phyloP scores from a whole-genome alignment of 2,329 filamentous ascomycete species.

The Hawksworthiomyces lignivorus region DNA sequence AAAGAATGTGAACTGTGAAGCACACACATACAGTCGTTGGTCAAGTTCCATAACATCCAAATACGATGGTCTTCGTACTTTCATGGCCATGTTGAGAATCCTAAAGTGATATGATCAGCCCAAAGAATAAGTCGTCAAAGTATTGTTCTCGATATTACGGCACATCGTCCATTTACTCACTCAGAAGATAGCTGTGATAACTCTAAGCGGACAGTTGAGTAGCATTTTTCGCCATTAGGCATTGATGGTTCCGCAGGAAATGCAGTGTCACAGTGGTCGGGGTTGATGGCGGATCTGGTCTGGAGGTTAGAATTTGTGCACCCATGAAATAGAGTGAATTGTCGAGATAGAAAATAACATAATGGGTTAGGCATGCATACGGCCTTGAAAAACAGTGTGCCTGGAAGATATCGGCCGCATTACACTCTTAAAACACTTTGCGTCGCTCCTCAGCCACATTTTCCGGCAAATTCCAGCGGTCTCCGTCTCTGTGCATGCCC shows the following conservation, averaged over 20 bases:
- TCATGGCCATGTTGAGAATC: conserved; percentile 8
- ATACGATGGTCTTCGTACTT: conserved; percentile 3
- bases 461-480: conserved; percentile 1
- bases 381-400: conserved; percentile 8
- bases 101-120: too few relatives aligned
- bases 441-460: conserved; percentile 4
- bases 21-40: neutral
- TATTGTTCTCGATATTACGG: too few relatives aligned
- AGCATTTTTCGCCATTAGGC: neutral
- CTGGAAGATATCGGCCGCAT: conserved; percentile 7
- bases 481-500: conserved; percentile 1
- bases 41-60: neutral
- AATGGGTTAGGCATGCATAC: too few relatives aligned
- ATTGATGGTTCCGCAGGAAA: neutral
- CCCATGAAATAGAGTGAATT: too few relatives aligned
- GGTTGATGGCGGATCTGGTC: conserved; percentile 4
- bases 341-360: too few relatives aligned
- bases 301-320: too few relatives aligned
- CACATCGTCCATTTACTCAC: neutral
- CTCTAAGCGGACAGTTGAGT: neutral
- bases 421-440: conserved; percentile 9
- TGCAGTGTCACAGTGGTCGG: conserved; percentile 6
- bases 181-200: neutral
- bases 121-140: too few relatives aligned
- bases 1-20: too few relatives aligned